Evolutionary conservation across 345 rosid genomes (phyloP), one percentile per base, ranked within the genome.

Genomic region (Bruguiera sexangula): DNA sequence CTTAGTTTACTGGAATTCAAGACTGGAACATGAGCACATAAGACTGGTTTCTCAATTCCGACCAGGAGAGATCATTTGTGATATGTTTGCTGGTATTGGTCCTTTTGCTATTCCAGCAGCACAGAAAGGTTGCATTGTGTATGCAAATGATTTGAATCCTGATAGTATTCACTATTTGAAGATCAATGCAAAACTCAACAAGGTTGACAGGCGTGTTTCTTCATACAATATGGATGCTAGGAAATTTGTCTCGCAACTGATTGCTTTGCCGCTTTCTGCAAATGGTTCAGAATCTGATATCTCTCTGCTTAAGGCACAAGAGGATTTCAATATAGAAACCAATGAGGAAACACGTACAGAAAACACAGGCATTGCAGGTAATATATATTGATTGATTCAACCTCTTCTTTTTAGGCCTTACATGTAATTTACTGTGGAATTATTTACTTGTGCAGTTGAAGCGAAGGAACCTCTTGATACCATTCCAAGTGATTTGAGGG

Each of bases 71-170:
- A 88, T 80, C 29, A 85, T 94, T 52, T 94, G 96, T 85, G 97
- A 94, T 77, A 88, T 91, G 97, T 91, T 91, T 85, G 87, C 98
- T 74, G 98, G 97, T 54, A 86, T 94, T 76, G 98, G 97, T 58
- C 98, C 98, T 64, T 94, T 91, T 78, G 93, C 96, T 57, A 86
- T 94, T 78, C 96, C 97, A 62, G 97, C 97, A 48, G 96, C 95
- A 51, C 96, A 86, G 51, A 91, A 85, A 76, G 97, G 98, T 60
- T 94, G 98, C 79, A 66, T 85, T 10, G 95, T 94, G 67, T 83
- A 85, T 84, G 96, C 98, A 75, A 89, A 94, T 78, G 98, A 94
- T 80, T 73, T 91, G 65, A 91, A 94, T 67, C 95, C 95, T 21
- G 92, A 86, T 63, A 94, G 98, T 71, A 72, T 84, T 66, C 89